phyloP scores from a whole-genome alignment of 2,329 filamentous ascomycete genomes.

The Calonectria fujianensis region DNA sequence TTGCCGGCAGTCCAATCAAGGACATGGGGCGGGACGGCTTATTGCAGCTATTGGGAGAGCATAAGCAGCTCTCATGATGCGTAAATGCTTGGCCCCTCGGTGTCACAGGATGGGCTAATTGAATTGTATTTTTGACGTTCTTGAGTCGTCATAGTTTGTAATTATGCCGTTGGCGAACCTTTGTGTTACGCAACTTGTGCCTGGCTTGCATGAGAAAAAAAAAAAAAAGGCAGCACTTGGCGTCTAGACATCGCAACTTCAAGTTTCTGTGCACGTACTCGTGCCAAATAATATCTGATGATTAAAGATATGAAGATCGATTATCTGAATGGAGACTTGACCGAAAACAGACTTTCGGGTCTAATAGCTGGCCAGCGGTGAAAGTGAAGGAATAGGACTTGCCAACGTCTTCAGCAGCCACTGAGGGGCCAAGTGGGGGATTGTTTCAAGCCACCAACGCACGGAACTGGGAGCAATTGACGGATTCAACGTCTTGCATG shows the following conservation, averaged over 20 bases:
- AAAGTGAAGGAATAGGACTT: not conserved
- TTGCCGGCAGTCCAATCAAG: constrained; percentile 23
- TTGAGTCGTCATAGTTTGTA: not conserved
- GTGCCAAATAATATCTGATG: too few relatives aligned
- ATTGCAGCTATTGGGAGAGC: not conserved
- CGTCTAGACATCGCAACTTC: not conserved
- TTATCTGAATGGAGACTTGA: too few relatives aligned
- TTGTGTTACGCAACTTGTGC: not conserved
- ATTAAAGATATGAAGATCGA: not conserved
- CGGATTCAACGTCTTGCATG: constrained; percentile 12
- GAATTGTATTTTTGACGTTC: not conserved
- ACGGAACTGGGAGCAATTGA: constrained; percentile 4
- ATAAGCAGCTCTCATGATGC: not conserved
- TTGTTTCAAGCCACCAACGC: constrained; percentile 22
- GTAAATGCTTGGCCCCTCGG: not conserved
- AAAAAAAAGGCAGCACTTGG: not conserved
- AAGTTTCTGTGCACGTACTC: not conserved
- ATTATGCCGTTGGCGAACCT: too few relatives aligned
- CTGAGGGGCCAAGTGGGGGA: not conserved
- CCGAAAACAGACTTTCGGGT: too few relatives aligned
- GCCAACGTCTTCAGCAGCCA: too few relatives aligned
- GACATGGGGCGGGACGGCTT: not conserved
- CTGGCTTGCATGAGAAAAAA: not conserved
- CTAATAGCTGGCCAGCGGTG: not conserved
- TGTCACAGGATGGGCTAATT: not conserved